Evolutionary conservation across 768 basidiomycete species (phyloP).

Genomic region (Naganishia antarctica): DNA sequence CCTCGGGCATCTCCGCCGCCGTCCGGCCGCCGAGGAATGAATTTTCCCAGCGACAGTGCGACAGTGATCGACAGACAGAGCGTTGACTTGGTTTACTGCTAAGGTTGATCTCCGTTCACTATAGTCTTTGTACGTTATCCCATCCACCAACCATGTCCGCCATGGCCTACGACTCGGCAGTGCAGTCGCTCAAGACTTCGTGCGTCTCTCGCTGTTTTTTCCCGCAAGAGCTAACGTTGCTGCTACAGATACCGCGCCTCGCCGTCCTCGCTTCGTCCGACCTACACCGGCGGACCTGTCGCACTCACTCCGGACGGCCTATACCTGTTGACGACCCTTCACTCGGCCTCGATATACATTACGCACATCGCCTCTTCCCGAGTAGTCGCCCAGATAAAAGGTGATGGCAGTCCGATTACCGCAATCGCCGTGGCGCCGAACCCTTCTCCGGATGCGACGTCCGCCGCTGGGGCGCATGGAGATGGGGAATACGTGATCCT

Average conservation of each 20-base stretch:
- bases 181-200: not conserved
- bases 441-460: conserved; percentile 46
- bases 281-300: conserved; percentile 85
- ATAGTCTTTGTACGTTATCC: too few relatives aligned
- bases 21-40: too few relatives aligned
- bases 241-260: conserved; percentile 43
- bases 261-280: conserved; percentile 53
- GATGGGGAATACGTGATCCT: conserved; percentile 56
- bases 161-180: not conserved
- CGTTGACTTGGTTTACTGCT: too few relatives aligned
- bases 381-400: conserved; percentile 73
- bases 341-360: not conserved
- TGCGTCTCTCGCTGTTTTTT: not conserved
- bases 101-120: too few relatives aligned
- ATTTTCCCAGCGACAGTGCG: too few relatives aligned
- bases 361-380: conserved; percentile 30
- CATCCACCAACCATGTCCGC: too few relatives aligned
- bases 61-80: too few relatives aligned
- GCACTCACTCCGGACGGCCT: conserved; percentile 71
- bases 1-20: too few relatives aligned
- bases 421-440: conserved; percentile 76
- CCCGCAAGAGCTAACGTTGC: too few relatives aligned
- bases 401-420: conserved; percentile 76
- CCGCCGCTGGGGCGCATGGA: not conserved
- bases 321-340: conserved; percentile 74